Evolutionary conservation across 2,329 filamentous ascomycete genomes (phyloP).

Genomic region (Pseudocercospora pini-densiflorae): DNA sequence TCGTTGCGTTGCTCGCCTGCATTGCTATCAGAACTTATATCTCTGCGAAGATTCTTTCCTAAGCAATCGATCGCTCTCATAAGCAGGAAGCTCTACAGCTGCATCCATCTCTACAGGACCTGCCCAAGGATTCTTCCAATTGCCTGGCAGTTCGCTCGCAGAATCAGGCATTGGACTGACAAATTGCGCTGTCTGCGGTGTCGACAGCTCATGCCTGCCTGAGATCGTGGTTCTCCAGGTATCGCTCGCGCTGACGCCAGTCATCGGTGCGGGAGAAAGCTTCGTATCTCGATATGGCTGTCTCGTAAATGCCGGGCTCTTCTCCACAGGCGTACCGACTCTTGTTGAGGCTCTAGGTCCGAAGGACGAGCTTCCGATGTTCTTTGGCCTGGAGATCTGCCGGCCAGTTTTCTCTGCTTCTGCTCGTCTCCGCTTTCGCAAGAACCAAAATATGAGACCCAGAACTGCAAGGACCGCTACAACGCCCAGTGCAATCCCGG

Average conservation of each 20-base stretch:
- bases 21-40: neutral
- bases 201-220: constrained; percentile 7
- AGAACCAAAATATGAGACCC: neutral
- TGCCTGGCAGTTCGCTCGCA: neutral
- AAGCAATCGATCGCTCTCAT: neutral
- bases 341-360: constrained; percentile 1
- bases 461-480: neutral
- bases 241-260: neutral
- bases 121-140: constrained; percentile 2
- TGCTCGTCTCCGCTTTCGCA: neutral
- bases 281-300: neutral
- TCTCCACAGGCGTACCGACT: neutral
- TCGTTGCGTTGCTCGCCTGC: neutral
- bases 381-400: constrained; percentile 3
- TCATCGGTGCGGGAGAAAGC: neutral
- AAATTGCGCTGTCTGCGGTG: neutral
- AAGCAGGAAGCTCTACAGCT: constrained; percentile 1
- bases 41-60: neutral
- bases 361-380: constrained; percentile 5
- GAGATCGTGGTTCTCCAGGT: constrained; percentile 5
- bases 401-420: neutral
- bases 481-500: neutral
- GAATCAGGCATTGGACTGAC: neutral
- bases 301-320: neutral
- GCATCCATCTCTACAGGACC: neutral